Evolutionary conservation across 805 yeast genomes (phyloP), one percentile per base, ranked within the genome.

Genomic region (Maudiozyma pseudohumilis): DNA sequence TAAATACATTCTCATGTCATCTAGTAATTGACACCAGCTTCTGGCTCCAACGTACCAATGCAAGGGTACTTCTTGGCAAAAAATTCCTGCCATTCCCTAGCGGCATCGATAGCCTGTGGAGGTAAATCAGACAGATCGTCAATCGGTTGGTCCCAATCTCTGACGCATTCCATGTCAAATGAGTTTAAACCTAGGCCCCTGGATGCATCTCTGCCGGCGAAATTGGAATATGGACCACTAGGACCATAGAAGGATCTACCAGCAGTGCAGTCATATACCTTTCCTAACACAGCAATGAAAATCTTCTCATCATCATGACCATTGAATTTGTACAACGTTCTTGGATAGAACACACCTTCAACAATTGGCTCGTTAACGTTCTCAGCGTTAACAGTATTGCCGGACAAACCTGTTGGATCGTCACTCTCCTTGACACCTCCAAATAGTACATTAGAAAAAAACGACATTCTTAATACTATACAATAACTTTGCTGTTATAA

Each of bases 121-220:
- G 67, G 61, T 47, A 92, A 69, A 44, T 76, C 89, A 0, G 59
- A 52, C 40, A 92, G 67, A 5, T 64, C 63, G 52, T 92, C 98
- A 41, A 92, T 72, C 5, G 94, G 94, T 53, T 80, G 68, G 44
- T 78, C 84, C 53, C 84, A 65, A 8, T 79, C 72, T 27, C 77
- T 80, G 20, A 92, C 65, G 56, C 68, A 69, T 38, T 66, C 72
- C 17, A 66, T 46, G 35, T 87, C 96, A 61, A 88, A 89, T 13
- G 94, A 82, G 60, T 87, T 88, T 50, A 74, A 65, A 1, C 96
- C 96, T 39, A 89, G 70, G 0, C 96, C 97, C 46, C 97, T 69
- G 1, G 94, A 80, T 3, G 96, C 96, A 62, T 89, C 97, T 48
- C 84, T 80, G 2, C 97, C 97, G 0, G 96, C 96, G 68, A 89